phyloP scores from a whole-genome alignment of 2,329 filamentous ascomycete species.

The Colletotrichum brevisporum region DNA sequence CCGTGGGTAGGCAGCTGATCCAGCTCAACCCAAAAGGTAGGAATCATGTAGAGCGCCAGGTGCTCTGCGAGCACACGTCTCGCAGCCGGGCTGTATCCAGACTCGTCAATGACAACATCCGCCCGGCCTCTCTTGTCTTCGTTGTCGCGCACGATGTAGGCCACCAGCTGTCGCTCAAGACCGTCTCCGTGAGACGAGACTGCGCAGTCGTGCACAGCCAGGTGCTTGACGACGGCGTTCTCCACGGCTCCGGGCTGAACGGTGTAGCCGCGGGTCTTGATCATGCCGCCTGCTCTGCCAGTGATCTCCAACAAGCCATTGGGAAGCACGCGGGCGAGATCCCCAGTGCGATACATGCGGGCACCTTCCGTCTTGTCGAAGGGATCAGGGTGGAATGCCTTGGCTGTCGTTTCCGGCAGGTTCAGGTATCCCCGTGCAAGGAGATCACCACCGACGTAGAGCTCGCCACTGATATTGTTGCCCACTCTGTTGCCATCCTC shows the following conservation, averaged over 20 bases:
- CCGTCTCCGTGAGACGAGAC: constrained; percentile 83
- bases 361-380: constrained; percentile 72
- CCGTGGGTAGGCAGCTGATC: constrained; percentile 80
- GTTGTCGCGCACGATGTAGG: constrained; percentile 80
- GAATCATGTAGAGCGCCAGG: constrained; percentile 88
- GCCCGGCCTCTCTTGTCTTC: constrained; percentile 71
- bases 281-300: constrained; percentile 83
- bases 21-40: constrained; percentile 81
- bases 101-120: constrained; percentile 75
- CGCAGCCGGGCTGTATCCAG: constrained; percentile 79
- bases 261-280: constrained; percentile 84
- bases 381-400: constrained; percentile 77
- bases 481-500: constrained; percentile 76
- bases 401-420: constrained; percentile 81
- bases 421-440: constrained; percentile 85
- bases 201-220: constrained; percentile 80
- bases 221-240: constrained; percentile 76
- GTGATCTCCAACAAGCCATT: constrained; percentile 82
- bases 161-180: constrained; percentile 80
- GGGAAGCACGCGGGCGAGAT: constrained; percentile 76
- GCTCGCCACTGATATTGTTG: constrained; percentile 75
- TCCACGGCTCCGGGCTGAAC: constrained; percentile 84
- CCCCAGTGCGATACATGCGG: constrained; percentile 82
- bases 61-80: constrained; percentile 75
- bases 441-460: constrained; percentile 81